phyloP scores from a whole-genome alignment of 495 filamentous ascomycete genomes.

The Rusavskia elegans region DNA sequence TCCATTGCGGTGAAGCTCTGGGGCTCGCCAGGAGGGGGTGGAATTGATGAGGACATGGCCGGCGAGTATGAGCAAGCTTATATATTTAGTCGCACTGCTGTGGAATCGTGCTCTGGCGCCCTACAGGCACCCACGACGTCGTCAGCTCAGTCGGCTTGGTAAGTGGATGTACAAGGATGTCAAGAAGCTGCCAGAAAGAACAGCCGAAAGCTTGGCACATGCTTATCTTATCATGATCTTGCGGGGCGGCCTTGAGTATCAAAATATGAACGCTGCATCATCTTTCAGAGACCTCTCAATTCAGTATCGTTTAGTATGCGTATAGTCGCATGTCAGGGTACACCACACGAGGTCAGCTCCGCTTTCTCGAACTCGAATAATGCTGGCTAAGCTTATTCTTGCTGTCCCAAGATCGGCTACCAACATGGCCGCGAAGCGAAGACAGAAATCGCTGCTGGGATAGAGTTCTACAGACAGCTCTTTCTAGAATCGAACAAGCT shows the following conservation, averaged over 20 bases:
- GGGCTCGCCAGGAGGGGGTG: constrained; percentile 3
- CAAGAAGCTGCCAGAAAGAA: not conserved
- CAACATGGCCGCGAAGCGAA: constrained; percentile 34
- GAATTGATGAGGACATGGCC: constrained; percentile 11
- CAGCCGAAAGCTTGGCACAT: not conserved
- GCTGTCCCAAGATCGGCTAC: constrained; percentile 29
- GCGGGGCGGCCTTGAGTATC: too few relatives aligned
- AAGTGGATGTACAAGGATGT: not conserved
- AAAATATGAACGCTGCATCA: too few relatives aligned
- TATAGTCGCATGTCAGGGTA: not conserved
- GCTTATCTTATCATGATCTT: too few relatives aligned
- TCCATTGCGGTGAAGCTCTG: constrained; percentile 42
- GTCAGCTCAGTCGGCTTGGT: not conserved
- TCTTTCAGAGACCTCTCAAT: not conserved
- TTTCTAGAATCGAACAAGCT: constrained; percentile 33
- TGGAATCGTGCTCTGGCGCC: not conserved
- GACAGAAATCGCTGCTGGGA: constrained; percentile 26
- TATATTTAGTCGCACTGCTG: not conserved
- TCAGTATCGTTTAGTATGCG: not conserved
- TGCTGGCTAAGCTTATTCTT: not conserved
- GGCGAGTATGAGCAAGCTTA: not conserved
- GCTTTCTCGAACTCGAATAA: not conserved
- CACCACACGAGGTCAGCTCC: not conserved
- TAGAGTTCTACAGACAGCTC: constrained; percentile 34
- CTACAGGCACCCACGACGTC: not conserved